A percentile compares a stretch with the other conserved stretches of the same genome.
Conservation (phyloP, 2,329 filamentous ascomycete genomes). For the Claviceps sorghi region DNA sequence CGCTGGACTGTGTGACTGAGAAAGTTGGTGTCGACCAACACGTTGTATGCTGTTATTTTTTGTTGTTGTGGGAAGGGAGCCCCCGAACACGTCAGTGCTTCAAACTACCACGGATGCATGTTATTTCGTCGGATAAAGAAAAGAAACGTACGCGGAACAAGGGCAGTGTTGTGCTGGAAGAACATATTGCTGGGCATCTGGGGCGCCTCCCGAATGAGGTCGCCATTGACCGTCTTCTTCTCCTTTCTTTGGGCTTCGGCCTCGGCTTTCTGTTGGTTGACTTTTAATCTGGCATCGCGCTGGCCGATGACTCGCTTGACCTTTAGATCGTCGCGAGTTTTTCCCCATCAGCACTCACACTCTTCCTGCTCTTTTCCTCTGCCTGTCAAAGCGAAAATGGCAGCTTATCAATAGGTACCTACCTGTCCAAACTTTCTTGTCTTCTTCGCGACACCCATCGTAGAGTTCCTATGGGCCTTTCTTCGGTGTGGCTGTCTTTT, state of each 20-base stretch:
- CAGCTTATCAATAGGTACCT: slow-evolving; percentile 19
- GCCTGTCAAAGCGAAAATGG: not conserved
- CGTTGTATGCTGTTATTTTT: slow-evolving; percentile 19
- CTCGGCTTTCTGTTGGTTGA: slow-evolving; percentile 58
- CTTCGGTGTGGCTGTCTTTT: not conserved
- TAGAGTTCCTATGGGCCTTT: not conserved
- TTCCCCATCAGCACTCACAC: not conserved
- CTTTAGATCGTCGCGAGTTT: slow-evolving; percentile 15
- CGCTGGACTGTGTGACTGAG: slow-evolving; percentile 79
- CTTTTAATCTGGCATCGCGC: slow-evolving; percentile 66
- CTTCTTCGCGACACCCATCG: slow-evolving; percentile 79
- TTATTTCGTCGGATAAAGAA: not conserved
- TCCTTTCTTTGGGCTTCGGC: slow-evolving; percentile 41
- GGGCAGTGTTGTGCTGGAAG: slow-evolving; percentile 76
- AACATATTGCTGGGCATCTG: slow-evolving; percentile 75
- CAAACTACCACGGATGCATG: no score
- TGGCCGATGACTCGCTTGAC: slow-evolving; percentile 75
- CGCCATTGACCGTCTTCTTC: slow-evolving; percentile 39
- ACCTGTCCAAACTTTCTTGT: slow-evolving; percentile 79
- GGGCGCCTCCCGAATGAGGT: slow-evolving; percentile 63
- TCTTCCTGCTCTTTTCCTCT: not conserved
- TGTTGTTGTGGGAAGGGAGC: no score
- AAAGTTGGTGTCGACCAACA: slow-evolving; percentile 82
- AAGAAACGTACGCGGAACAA: slow-evolving; percentile 42
- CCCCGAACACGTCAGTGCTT: not conserved